Conservation (phyloP, 176 grass and related monocot species). For the Aegilops bicornis region DNA sequence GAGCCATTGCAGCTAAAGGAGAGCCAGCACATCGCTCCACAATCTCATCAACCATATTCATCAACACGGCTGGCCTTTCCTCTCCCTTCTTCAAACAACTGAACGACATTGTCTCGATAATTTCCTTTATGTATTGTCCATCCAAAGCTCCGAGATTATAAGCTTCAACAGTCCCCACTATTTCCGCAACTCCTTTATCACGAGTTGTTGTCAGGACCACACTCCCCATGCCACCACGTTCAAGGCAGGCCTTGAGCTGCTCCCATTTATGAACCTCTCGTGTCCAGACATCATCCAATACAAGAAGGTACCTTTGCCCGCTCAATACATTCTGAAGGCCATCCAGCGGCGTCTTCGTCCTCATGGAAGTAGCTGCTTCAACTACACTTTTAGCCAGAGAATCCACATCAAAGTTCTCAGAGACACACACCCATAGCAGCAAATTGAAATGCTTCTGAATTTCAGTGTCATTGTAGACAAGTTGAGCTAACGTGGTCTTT, state of each 20-base stretch:
- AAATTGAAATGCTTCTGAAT: neutral
- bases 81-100: neutral
- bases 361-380: neutral
- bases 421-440: neutral
- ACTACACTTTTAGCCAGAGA: neutral
- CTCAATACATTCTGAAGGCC: neutral
- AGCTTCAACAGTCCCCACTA: neutral
- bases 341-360: neutral
- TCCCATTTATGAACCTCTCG: neutral
- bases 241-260: neutral
- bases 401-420: neutral
- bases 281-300: neutral
- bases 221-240: neutral
- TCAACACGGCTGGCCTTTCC: neutral
- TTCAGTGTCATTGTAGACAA: neutral
- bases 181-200: neutral
- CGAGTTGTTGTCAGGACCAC: neutral
- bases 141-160: neutral
- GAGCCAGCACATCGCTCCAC: conserved; percentile 3
- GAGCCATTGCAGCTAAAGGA: conserved; percentile 14
- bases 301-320: neutral
- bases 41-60: conserved; percentile 14
- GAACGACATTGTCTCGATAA: neutral
- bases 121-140: neutral
- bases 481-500: neutral